These are phyloP conservation scores for Neospermospora avenae DNA, from an alignment of 2,329 filamentous ascomycete genomes.

Conservation along the genomic window DNA sequence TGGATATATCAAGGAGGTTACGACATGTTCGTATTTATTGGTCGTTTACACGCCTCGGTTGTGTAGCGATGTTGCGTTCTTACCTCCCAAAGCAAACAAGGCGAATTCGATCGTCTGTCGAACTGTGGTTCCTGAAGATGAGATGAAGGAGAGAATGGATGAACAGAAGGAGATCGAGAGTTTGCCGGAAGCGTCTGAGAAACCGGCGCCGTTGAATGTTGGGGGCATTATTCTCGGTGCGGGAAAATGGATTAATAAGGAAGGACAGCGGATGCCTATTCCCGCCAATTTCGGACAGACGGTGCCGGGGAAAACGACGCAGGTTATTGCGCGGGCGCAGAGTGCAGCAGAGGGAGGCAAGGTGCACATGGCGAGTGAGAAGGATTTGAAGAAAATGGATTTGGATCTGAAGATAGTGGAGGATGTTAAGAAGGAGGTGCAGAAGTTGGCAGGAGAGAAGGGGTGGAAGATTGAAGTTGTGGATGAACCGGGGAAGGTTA, in stretches of 20 bases:
- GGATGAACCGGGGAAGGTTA: constrained; percentile 56
- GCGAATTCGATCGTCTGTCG: constrained; percentile 61
- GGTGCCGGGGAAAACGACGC: constrained; percentile 46
- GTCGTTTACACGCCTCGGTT: constrained; percentile 69
- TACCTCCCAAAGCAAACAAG: constrained; percentile 62
- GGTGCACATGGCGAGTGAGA: constrained; percentile 48
- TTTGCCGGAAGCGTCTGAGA: constrained; percentile 38
- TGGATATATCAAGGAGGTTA: constrained; percentile 69
- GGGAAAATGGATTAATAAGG: constrained; percentile 32
- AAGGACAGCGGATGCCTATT: constrained; percentile 31
- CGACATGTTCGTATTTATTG: constrained; percentile 71
- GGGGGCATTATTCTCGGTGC: constrained; percentile 32
- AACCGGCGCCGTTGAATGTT: constrained; percentile 34
- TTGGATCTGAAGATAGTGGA: constrained; percentile 59
- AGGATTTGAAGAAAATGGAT: constrained; percentile 66
- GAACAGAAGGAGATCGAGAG: constrained; percentile 39
- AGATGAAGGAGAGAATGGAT: constrained; percentile 30
- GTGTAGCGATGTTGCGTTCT: constrained; percentile 73
- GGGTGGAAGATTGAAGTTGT: constrained; percentile 81
- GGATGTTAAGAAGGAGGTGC: constrained; percentile 63
- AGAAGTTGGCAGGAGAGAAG: constrained; percentile 65
- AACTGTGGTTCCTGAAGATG: constrained; percentile 51
- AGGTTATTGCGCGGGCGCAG: constrained; percentile 28
- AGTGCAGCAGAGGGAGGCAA: constrained; percentile 31
- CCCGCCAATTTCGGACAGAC: constrained; percentile 44